Percentiles rank a stretch among this genome's conserved stretches.
Evolutionary conservation across 2,329 filamentous ascomycete genomes (phyloP).

Genomic region (Ophiosphaerella herpotricha): DNA sequence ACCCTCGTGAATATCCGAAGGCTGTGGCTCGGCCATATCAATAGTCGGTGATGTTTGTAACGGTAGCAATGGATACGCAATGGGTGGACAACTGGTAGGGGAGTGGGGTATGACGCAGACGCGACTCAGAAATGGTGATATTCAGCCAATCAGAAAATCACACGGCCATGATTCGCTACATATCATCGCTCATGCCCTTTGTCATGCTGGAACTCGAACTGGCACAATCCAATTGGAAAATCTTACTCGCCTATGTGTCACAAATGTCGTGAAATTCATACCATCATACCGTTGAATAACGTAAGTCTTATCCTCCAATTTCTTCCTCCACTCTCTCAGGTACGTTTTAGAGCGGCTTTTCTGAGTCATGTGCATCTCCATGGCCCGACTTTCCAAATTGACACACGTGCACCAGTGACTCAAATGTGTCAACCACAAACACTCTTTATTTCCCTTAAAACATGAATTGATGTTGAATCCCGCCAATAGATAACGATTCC

Average conservation of each 20-base stretch:
- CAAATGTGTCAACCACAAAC: not conserved
- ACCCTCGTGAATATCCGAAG: constrained; percentile 62
- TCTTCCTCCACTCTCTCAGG: not conserved
- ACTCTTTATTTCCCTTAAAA: not conserved
- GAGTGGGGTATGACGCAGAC: constrained; percentile 2
- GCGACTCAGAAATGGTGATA: not conserved
- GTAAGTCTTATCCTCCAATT: not conserved
- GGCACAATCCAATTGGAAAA: too few relatives aligned
- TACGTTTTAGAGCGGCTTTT: not conserved
- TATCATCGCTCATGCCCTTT: too few relatives aligned
- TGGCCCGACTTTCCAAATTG: constrained; percentile 26
- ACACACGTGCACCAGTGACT: constrained; percentile 17
- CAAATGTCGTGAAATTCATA: too few relatives aligned
- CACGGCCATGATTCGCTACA: not conserved
- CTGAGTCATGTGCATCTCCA: constrained; percentile 29
- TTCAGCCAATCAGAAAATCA: not conserved
- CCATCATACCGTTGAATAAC: too few relatives aligned
- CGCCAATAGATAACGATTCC: too few relatives aligned
- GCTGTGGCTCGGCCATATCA: constrained; percentile 66
- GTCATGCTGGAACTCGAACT: too few relatives aligned
- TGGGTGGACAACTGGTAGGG: not conserved
- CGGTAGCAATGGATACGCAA: not conserved
- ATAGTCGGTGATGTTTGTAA: not conserved
- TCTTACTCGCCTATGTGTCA: too few relatives aligned
- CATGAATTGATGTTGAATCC: too few relatives aligned